Conservation (phyloP, 2,329 filamentous ascomycete species). For the Epichloe coenophiala region DNA sequence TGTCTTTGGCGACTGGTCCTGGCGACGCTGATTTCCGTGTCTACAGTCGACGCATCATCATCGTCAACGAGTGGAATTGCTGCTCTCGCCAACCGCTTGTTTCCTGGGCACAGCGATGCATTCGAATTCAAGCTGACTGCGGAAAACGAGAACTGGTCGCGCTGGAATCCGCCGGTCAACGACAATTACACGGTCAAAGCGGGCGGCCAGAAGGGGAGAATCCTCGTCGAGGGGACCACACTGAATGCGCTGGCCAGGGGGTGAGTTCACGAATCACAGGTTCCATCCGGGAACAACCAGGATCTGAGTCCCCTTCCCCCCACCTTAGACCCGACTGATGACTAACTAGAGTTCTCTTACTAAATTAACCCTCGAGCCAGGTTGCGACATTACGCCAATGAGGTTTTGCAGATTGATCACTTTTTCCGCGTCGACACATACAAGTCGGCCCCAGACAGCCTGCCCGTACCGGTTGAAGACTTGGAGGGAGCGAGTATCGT, state of each 20-base stretch:
- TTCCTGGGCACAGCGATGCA: constrained; percentile 5
- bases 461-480: constrained; percentile 4
- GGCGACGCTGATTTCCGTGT: background rate
- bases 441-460: background rate
- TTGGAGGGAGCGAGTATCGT: constrained; percentile 9
- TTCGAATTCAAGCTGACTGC: constrained; percentile 9
- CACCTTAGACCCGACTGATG: background rate
- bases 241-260: constrained; percentile 11
- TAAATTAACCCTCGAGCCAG: background rate
- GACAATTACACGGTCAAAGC: constrained; percentile 10
- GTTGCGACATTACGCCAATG: constrained; percentile 10
- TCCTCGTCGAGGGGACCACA: constrained; percentile 9
- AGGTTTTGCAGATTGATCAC: constrained; percentile 9
- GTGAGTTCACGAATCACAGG: constrained; percentile 3
- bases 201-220: constrained; percentile 5
- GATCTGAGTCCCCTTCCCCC: background rate
- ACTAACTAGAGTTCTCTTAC: background rate
- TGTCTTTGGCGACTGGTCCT: background rate
- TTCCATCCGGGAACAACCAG: too few species aligned
- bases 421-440: constrained; percentile 8
- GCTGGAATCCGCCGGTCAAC: constrained; percentile 10
- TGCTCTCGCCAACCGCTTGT: constrained; percentile 8
- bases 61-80: constrained; percentile 7
- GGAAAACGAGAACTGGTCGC: constrained; percentile 8
- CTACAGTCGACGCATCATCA: background rate